Conservation (phyloP, 495 filamentous ascomycete species). For the Terfezia claveryi region DNA sequence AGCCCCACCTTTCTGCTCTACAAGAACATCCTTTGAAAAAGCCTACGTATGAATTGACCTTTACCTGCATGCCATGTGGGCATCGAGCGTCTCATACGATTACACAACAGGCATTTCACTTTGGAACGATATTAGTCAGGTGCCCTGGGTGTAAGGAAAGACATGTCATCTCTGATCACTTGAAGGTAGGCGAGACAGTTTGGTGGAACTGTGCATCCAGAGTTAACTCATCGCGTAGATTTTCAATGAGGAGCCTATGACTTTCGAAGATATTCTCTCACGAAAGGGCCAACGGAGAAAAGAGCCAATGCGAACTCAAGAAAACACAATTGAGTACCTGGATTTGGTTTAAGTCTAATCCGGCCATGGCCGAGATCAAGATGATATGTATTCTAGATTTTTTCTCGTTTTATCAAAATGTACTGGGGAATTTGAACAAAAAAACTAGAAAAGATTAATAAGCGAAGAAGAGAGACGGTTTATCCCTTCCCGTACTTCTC, state of each 20-base stretch:
- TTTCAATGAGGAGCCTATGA: not conserved
- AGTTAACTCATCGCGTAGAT: not conserved
- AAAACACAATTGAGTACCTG: not conserved
- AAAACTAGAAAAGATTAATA: too few relatives aligned
- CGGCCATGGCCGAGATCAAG: not conserved
- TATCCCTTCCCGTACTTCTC: conserved; percentile 26
- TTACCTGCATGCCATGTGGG: conserved; percentile 78
- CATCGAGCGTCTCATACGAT: conserved; percentile 53
- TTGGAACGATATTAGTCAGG: conserved; percentile 64
- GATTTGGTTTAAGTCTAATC: not conserved
- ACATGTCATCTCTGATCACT: conserved; percentile 81
- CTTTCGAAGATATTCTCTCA: not conserved
- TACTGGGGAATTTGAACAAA: too few relatives aligned
- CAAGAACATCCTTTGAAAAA: conserved; percentile 19
- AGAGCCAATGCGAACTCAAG: not conserved
- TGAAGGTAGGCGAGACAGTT: conserved; percentile 26
- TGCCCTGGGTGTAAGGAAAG: conserved; percentile 66
- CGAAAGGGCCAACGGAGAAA: not conserved
- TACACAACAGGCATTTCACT: conserved; percentile 82
- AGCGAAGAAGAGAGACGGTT: too few relatives aligned
- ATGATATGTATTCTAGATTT: not conserved
- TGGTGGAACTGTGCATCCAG: too few relatives aligned
- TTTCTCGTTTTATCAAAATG: too few relatives aligned
- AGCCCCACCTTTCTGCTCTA: not conserved
- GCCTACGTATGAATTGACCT: conserved; percentile 61